phyloP scores from a whole-genome alignment of 2,329 filamentous ascomycete genomes.

The Davidsoniella eucalypti region DNA sequence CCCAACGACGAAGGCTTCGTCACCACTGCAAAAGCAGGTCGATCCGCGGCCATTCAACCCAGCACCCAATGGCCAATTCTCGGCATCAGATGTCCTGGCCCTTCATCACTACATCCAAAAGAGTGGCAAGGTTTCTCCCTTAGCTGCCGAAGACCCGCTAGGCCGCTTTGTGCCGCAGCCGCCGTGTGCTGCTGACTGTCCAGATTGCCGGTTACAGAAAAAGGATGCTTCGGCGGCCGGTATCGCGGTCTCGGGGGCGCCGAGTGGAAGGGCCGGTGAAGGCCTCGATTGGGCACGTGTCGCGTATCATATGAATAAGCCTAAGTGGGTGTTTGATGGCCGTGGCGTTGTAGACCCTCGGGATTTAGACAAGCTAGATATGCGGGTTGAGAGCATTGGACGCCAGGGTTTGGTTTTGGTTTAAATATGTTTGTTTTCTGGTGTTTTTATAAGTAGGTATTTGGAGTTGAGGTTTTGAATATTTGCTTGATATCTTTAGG shows the following conservation, averaged over 20 bases:
- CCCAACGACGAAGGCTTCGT: slow-evolving; percentile 18
- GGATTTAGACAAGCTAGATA: slow-evolving; percentile 32
- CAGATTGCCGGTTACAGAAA: slow-evolving; percentile 30
- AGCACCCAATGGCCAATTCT: slow-evolving; percentile 29
- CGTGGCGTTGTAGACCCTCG: slow-evolving; percentile 33
- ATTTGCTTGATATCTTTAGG: neutral
- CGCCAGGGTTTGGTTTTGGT: slow-evolving; percentile 19
- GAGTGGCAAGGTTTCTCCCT: neutral
- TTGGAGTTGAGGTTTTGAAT: neutral
- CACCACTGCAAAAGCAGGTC: slow-evolving; percentile 11
- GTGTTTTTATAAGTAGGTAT: neutral
- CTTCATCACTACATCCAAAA: slow-evolving; percentile 14
- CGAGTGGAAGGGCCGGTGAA: slow-evolving; percentile 28
- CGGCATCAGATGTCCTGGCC: slow-evolving; percentile 23
- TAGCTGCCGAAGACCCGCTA: slow-evolving; percentile 26
- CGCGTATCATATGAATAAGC: slow-evolving; percentile 32
- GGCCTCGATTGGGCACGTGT: slow-evolving; percentile 36
- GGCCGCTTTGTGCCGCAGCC: slow-evolving; percentile 29
- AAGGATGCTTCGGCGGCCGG: slow-evolving; percentile 20
- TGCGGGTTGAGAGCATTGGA: slow-evolving; percentile 36
- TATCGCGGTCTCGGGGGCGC: neutral
- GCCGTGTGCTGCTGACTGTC: slow-evolving; percentile 28
- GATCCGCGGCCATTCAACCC: slow-evolving; percentile 33
- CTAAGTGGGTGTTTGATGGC: slow-evolving; percentile 41
- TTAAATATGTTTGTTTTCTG: neutral